These are phyloP conservation scores for Omphalotus guepiniiformis DNA, from an alignment of 768 basidiomycete species.

Conservation along the genomic window DNA sequence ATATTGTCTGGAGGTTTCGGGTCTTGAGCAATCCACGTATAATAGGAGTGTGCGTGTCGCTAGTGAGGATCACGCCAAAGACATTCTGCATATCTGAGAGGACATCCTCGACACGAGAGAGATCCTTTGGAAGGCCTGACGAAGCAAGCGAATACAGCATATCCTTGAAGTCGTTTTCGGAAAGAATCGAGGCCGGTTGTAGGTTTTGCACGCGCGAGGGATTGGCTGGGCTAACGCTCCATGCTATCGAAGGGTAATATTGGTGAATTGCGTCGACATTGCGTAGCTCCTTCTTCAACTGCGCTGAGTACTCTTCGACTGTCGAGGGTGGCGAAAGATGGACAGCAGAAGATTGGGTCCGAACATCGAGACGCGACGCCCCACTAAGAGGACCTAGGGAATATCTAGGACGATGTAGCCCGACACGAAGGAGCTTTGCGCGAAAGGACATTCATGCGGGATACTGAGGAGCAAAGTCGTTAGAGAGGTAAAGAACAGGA, in stretches of 20 bases:
- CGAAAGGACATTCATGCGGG: conserved; percentile 64
- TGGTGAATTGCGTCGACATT: conserved; percentile 6
- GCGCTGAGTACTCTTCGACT: neutral
- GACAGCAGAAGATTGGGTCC: neutral
- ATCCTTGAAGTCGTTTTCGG: conserved; percentile 13
- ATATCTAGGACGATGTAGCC: conserved; percentile 20
- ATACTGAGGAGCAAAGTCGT: conserved; percentile 1
- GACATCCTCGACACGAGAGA: conserved; percentile 51
- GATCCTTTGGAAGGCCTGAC: conserved; percentile 49
- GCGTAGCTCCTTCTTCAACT: neutral
- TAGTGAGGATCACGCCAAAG: conserved; percentile 41
- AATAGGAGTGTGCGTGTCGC: conserved; percentile 46
- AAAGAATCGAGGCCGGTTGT: too few species aligned
- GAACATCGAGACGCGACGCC: neutral
- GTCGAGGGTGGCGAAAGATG: neutral
- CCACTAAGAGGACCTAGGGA: conserved; percentile 1
- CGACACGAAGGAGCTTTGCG: conserved; percentile 35
- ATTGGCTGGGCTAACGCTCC: neutral
- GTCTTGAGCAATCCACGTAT: conserved; percentile 43
- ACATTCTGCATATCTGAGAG: conserved; percentile 44
- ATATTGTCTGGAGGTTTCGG: conserved; percentile 38
- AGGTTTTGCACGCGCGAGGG: neutral
- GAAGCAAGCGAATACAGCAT: conserved; percentile 43
- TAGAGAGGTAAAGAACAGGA: too few species aligned
- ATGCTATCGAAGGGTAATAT: conserved; percentile 5